phyloP scores from a whole-genome alignment of 2,329 filamentous ascomycete species.

The Metarhizium rileyi region DNA sequence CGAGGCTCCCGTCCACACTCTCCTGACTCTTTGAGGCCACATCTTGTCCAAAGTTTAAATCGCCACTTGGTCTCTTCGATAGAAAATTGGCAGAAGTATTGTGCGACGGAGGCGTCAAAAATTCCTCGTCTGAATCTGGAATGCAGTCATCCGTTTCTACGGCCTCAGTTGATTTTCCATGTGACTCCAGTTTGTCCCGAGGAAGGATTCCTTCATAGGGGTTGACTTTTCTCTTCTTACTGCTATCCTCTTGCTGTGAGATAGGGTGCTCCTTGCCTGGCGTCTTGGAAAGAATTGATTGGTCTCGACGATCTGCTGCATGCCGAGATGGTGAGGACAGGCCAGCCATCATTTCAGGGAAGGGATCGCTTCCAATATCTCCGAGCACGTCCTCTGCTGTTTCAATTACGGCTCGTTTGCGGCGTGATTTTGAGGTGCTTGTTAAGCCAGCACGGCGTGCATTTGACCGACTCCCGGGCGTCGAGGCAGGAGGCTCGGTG shows the following conservation, averaged over 20 bases:
- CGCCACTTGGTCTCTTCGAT: background rate
- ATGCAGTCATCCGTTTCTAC: slow-evolving; percentile 26
- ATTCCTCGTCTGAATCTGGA: slow-evolving; percentile 49
- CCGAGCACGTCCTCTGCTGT: background rate
- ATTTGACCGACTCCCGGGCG: slow-evolving; percentile 19
- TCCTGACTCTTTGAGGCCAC: background rate
- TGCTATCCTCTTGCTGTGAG: slow-evolving; percentile 1
- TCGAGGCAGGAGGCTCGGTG: slow-evolving; percentile 27
- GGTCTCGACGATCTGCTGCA: slow-evolving; percentile 8
- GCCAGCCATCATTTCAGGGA: slow-evolving; percentile 12
- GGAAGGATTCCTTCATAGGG: slow-evolving; percentile 4
- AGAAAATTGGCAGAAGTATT: slow-evolving; percentile 5
- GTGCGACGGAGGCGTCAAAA: slow-evolving; percentile 26
- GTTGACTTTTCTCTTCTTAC: slow-evolving; percentile 11
- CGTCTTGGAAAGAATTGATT: background rate
- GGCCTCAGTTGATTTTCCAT: background rate
- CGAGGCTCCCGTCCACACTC: background rate
- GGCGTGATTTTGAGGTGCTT: slow-evolving; percentile 11
- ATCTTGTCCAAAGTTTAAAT: background rate
- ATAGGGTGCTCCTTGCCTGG: slow-evolving; percentile 10
- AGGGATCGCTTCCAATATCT: background rate
- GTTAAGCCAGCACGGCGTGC: slow-evolving; percentile 12
- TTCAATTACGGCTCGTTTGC: slow-evolving; percentile 11
- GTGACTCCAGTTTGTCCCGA: slow-evolving; percentile 8
- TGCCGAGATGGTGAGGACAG: slow-evolving; percentile 19